Base-by-base conservation (phyloP, 805 yeast species). In the Grigorovia transvaalensis region DNA sequence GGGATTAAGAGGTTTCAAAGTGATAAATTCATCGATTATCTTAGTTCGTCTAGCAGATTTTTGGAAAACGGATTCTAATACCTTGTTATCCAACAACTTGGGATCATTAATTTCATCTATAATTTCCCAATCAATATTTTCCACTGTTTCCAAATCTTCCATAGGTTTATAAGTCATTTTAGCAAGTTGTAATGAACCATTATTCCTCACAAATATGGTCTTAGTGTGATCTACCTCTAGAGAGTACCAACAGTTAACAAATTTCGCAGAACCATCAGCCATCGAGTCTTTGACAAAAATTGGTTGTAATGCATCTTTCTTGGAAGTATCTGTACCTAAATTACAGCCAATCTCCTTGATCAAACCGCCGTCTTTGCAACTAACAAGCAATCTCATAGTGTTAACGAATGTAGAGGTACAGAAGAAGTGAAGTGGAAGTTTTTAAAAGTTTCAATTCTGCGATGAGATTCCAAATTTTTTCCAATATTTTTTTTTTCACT, bases 301-400 rank as follows among this genome's bases (percentile, higher is more conserved):
- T 0, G 95, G 95, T 61, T 83, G 86, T 12, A 71, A 67, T 0
- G 84, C 84, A 38, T 77, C 77, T 60, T 83, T 81, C 44, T 74
- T 72, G 6, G 96, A 85, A 2, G 96, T 88, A 60, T 90, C 95
- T 0, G 91, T 83, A 0, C 90, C 91, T 49, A 75, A 70, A 18
- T 70, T 64, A 58, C 88, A 88, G 5, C 74, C 61, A 9, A 87
- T 70, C 61, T 82, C 88, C 59, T 84, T 84, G 50, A 83, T 57
- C 6, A 78, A 73, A 0, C 90, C 89, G 1, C 79, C 75, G 58
- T 85, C 90, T 54, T 79, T 85, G 17, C 86, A 77, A 44, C 88
- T 73, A 2, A 75, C 82, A 46, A 85, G 58, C 13, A 84, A 63
- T 65, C 77, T 82, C 91, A 85, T 83, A 13, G 27, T 6, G 27